phyloP scores from a whole-genome alignment of 768 basidiomycete genomes.

The Lactifluus pinguis region DNA sequence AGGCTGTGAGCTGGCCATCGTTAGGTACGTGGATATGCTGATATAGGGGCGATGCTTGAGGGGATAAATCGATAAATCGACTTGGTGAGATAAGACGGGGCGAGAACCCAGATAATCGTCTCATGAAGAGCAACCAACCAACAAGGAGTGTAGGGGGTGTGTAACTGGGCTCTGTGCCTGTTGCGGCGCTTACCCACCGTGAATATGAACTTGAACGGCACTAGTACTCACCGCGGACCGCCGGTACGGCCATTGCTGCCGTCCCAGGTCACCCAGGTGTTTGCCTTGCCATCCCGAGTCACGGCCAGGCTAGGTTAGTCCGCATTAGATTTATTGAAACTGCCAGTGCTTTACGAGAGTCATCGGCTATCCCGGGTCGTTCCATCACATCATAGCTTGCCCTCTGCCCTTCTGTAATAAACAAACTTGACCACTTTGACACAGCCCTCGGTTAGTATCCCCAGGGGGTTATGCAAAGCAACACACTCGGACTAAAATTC shows the following conservation, averaged over 20 bases:
- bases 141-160: not conserved
- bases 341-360: not conserved
- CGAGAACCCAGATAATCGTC: not conserved
- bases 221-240: not conserved
- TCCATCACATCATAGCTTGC: not conserved
- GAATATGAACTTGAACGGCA: not conserved
- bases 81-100: not conserved
- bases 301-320: not conserved
- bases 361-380: not conserved
- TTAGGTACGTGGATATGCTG: not conserved
- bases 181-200: not conserved
- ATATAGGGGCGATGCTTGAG: not conserved
- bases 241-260: not conserved
- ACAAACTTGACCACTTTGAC: too few relatives aligned
- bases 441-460: not conserved
- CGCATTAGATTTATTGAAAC: too few relatives aligned
- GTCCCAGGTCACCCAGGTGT: too few relatives aligned
- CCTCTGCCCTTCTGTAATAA: not conserved
- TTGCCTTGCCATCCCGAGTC: not conserved
- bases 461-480: not conserved
- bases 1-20: not conserved
- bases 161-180: not conserved
- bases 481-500: too few relatives aligned
- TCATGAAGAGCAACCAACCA: not conserved
- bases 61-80: not conserved